Evolutionary conservation across 2,329 filamentous ascomycete genomes (phyloP).

Genomic region (Xylariaceae sp.): DNA sequence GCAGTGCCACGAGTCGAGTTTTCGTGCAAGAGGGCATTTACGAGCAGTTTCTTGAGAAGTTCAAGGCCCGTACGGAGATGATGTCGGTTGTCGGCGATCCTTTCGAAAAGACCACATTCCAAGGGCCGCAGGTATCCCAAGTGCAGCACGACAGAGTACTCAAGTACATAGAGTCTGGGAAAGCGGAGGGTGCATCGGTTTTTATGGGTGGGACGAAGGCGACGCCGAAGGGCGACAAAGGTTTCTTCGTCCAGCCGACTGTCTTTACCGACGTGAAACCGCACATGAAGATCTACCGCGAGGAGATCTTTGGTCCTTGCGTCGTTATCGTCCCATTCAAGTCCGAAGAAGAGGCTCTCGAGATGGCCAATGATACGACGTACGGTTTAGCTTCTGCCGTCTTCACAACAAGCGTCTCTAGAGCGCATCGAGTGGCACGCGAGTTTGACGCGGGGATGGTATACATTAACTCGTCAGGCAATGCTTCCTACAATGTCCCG

Average conservation of each 20-base stretch:
- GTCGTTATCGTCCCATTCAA: constrained; percentile 56
- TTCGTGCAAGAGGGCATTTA: constrained; percentile 17
- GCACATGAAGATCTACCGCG: constrained; percentile 7
- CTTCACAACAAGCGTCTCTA: constrained; percentile 54
- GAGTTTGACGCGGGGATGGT: constrained; percentile 1
- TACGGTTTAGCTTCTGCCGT: constrained; percentile 64
- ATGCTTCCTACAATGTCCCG: not conserved
- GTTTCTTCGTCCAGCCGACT: constrained; percentile 12
- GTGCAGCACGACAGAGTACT: constrained; percentile 2
- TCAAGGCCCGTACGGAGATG: constrained; percentile 9
- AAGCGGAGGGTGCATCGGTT: constrained; percentile 1
- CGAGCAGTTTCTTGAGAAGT: constrained; percentile 15
- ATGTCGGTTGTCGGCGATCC: constrained; percentile 14
- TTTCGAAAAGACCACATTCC: constrained; percentile 3
- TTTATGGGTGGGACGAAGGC: not conserved
- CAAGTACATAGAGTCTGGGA: constrained; percentile 1
- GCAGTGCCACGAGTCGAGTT: constrained; percentile 10
- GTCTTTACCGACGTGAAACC: constrained; percentile 9
- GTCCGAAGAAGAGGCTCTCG: constrained; percentile 60
- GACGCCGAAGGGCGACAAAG: constrained; percentile 4
- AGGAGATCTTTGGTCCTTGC: constrained; percentile 17
- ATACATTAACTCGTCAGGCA: constrained; percentile 1
- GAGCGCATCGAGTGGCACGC: constrained; percentile 1
- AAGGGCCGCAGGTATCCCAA: constrained; percentile 3
- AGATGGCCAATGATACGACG: constrained; percentile 55